Conservation (phyloP, 2,329 filamentous ascomycete genomes). For the Bipolaris bicolor region DNA sequence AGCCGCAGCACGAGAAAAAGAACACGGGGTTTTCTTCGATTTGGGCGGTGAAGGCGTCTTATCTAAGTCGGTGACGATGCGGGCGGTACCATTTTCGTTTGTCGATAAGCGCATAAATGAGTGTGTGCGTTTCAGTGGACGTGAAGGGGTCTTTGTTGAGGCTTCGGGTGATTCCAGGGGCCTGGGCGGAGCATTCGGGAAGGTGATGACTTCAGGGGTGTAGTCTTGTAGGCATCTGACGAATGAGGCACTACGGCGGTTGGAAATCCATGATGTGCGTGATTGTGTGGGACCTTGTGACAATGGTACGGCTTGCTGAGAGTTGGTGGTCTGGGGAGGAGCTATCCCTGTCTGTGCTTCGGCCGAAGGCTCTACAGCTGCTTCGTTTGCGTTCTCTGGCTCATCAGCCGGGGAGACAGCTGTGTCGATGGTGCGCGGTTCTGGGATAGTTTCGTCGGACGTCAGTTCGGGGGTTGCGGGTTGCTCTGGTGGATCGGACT, state of each 20-base stretch:
- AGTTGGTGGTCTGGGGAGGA: slow-evolving; percentile 36
- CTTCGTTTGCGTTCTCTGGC: slow-evolving; percentile 26
- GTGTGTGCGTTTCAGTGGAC: slow-evolving; percentile 45
- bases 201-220: slow-evolving; percentile 38
- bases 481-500: slow-evolving; percentile 27
- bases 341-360: slow-evolving; percentile 32
- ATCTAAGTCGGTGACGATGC: slow-evolving; percentile 73
- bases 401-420: slow-evolving; percentile 18
- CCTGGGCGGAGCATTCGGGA: slow-evolving; percentile 32
- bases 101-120: slow-evolving; percentile 77
- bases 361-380: slow-evolving; percentile 28
- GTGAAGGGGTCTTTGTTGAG: slow-evolving; percentile 53
- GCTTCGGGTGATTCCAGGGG: slow-evolving; percentile 52
- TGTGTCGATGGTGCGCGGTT: slow-evolving; percentile 19
- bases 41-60: slow-evolving; percentile 71
- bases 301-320: slow-evolving; percentile 39
- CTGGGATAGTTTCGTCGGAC: slow-evolving; percentile 26
- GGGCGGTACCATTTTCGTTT: slow-evolving; percentile 89
- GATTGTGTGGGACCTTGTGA: slow-evolving; percentile 42
- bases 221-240: slow-evolving; percentile 45
- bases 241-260: slow-evolving; percentile 54
- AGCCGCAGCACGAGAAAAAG: slow-evolving; percentile 49
- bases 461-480: slow-evolving; percentile 30
- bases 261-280: slow-evolving; percentile 53
- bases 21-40: slow-evolving; percentile 56